These are phyloP conservation scores for Naganishia sp. DNA, from an alignment of 1,284 basidiomycete genomes.

Conservation along the genomic window DNA sequence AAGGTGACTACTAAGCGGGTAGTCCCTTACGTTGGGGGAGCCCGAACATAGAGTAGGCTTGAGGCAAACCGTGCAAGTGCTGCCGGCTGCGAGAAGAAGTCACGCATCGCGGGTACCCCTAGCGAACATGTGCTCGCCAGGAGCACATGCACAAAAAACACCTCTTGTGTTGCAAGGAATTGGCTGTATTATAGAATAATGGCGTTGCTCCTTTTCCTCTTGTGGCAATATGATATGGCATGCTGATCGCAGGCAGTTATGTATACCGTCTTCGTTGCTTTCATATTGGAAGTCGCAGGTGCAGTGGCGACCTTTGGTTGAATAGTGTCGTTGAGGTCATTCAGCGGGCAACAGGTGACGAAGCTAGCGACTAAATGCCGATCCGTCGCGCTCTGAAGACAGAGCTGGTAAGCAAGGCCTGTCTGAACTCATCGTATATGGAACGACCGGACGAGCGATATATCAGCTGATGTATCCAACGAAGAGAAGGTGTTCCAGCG, in stretches of 20 bases:
- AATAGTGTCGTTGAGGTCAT: not conserved
- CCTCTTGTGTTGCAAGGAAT: slow-evolving; percentile 6
- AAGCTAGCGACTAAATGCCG: no score
- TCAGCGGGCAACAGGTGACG: not conserved
- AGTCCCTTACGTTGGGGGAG: not conserved
- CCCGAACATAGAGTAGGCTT: not conserved
- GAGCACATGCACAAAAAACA: slow-evolving; percentile 9
- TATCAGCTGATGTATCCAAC: no score
- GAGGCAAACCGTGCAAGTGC: slow-evolving; percentile 19
- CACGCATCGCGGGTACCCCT: slow-evolving; percentile 1
- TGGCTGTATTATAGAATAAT: slow-evolving; percentile 31
- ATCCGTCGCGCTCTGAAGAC: no score
- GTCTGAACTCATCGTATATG: no score
- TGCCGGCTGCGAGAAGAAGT: slow-evolving; percentile 12
- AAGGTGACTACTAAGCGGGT: slow-evolving; percentile 37
- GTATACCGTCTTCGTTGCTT: no score
- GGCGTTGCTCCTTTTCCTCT: slow-evolving; percentile 10
- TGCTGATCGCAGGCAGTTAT: no score
- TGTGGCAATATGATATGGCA: not conserved
- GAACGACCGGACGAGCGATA: no score
- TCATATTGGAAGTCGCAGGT: no score
- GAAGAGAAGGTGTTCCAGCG: no score
- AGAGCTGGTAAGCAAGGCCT: no score
- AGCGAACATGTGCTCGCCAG: not conserved
- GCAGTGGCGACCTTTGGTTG: no score